A percentile compares a stretch with the other conserved stretches of the same genome.
These are phyloP conservation scores for Platanthera zijinensis DNA, from an alignment of 106 monocot genomes.

Conservation along the genomic window DNA sequence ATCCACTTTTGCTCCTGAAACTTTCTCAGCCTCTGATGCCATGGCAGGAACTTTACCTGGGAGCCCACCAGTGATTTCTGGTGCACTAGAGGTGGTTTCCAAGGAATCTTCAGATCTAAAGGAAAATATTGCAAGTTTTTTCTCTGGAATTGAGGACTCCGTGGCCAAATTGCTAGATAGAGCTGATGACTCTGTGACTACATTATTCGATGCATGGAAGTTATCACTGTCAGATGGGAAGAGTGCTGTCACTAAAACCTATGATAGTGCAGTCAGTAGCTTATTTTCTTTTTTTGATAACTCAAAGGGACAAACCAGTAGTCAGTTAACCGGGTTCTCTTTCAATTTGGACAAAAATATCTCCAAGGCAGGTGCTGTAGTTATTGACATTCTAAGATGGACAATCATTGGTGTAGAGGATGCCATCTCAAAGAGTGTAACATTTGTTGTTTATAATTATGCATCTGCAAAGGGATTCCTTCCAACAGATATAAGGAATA, in stretches of 20 bases:
- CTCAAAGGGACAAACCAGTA: slow-evolving; percentile 34
- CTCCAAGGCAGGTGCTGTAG: slow-evolving; percentile 25
- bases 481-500: slow-evolving; percentile 48
- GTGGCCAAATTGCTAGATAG: slow-evolving; percentile 20
- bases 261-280: slow-evolving; percentile 34
- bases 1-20: slow-evolving; percentile 5
- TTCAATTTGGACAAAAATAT: slow-evolving; percentile 33
- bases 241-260: slow-evolving; percentile 24
- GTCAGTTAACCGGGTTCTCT: slow-evolving; percentile 27
- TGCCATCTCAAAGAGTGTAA: slow-evolving; percentile 35
- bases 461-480: slow-evolving; percentile 65
- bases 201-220: slow-evolving; percentile 19
- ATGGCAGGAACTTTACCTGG: background rate
- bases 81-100: slow-evolving; percentile 8
- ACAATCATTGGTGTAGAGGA: slow-evolving; percentile 44
- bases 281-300: slow-evolving; percentile 38
- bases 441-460: slow-evolving; percentile 57
- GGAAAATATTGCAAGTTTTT: slow-evolving; percentile 25
- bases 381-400: slow-evolving; percentile 45
- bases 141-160: slow-evolving; percentile 32
- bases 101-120: slow-evolving; percentile 23
- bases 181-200: slow-evolving; percentile 30
- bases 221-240: slow-evolving; percentile 29
- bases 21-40: slow-evolving; percentile 17
- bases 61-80: background rate